Percentiles rank a stretch among this genome's conserved stretches.
Evolutionary conservation across 2,329 filamentous ascomycete genomes (phyloP).

Genomic region (Colletotrichum theobromicola): DNA sequence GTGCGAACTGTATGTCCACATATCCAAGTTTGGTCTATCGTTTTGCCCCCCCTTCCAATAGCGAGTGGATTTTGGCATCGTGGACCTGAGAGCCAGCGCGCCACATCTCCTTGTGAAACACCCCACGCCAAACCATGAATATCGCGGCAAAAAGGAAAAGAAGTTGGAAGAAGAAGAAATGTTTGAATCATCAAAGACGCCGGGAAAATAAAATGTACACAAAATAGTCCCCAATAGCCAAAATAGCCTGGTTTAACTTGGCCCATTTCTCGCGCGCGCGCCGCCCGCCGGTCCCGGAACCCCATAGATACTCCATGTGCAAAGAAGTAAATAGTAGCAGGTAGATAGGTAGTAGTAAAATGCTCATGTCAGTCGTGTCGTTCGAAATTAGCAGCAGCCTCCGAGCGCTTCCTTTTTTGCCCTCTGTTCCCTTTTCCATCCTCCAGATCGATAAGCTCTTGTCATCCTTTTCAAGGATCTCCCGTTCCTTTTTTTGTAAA

Average conservation of each 20-base stretch:
- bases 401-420: neutral
- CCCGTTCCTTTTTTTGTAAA: neutral
- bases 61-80: neutral
- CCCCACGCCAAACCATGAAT: neutral
- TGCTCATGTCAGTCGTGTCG: constrained; percentile 15
- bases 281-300: neutral
- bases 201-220: neutral
- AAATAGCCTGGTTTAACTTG: too few relatives aligned
- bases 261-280: neutral
- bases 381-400: neutral
- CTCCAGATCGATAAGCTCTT: neutral
- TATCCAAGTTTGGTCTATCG: neutral
- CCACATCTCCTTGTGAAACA: neutral
- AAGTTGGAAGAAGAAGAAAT: neutral
- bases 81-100: neutral
- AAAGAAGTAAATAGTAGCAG: neutral
- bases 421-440: neutral
- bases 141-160: neutral
- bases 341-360: neutral
- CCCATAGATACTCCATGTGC: constrained; percentile 2
- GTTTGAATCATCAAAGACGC: neutral
- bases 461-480: neutral
- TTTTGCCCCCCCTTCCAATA: neutral
- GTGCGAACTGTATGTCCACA: neutral
- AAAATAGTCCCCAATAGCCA: neutral